Evolutionary conservation across 768 basidiomycete genomes (phyloP).

Genomic region (Naganishia randhawae): DNA sequence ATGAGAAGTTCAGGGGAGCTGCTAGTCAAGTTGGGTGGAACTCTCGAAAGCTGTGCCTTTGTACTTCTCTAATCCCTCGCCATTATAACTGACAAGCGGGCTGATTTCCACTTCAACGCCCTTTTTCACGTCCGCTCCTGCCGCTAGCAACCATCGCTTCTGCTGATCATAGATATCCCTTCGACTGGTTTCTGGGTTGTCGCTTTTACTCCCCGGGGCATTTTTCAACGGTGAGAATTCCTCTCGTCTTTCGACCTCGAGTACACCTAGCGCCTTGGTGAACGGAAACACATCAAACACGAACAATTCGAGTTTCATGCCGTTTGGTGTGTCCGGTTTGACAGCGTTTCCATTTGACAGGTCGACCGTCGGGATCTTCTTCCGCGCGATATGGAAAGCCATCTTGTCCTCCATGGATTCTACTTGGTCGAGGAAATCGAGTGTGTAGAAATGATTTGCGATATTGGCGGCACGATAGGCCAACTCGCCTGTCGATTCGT

Average conservation of each 20-base stretch:
- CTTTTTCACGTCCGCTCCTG: conserved; percentile 69
- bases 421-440: conserved; percentile 70
- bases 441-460: conserved; percentile 96
- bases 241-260: conserved; percentile 80
- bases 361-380: conserved; percentile 87
- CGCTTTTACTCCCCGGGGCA: conserved; percentile 83
- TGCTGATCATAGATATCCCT: conserved; percentile 86
- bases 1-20: no score
- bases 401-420: conserved; percentile 79
- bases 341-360: conserved; percentile 63
- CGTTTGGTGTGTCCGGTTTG: conserved; percentile 87
- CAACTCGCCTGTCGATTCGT: conserved; percentile 67
- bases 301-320: conserved; percentile 98
- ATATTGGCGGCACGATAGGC: conserved; percentile 94
- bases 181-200: conserved; percentile 85
- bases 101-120: conserved; percentile 85
- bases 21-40: conserved; percentile 50
- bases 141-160: conserved; percentile 70
- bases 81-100: conserved; percentile 81
- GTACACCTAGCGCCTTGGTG: conserved; percentile 63
- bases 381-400: conserved; percentile 95
- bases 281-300: conserved; percentile 98
- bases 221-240: conserved; percentile 99
- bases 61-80: conserved; percentile 77
- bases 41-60: conserved; percentile 74